A percentile compares a stretch with the other conserved stretches of the same genome.
Conservation (phyloP, 306 rosid species). For the Begonia fuchsioides region DNA sequence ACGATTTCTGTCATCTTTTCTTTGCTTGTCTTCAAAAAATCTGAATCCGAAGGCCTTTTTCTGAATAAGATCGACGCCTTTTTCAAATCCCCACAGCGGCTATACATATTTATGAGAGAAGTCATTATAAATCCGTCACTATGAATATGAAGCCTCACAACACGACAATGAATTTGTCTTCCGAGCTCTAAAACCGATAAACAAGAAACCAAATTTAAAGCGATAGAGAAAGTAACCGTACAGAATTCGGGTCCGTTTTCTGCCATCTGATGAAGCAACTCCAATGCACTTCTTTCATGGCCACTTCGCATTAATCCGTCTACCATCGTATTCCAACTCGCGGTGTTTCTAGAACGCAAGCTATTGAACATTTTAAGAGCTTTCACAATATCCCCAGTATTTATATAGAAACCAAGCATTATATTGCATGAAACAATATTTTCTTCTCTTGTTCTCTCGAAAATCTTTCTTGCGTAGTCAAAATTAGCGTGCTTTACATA, state of each 20-base stretch:
- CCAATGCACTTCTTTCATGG: constrained; percentile 31
- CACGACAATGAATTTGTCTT: constrained; percentile 59
- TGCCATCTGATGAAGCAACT: constrained; percentile 53
- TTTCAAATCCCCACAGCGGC: constrained; percentile 52
- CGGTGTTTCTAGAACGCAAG: constrained; percentile 49
- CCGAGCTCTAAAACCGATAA: constrained; percentile 44
- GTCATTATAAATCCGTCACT: constrained; percentile 43
- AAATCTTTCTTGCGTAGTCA: constrained; percentile 37
- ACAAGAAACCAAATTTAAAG: constrained; percentile 62
- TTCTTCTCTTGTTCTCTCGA: constrained; percentile 32
- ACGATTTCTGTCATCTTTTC: constrained; percentile 31
- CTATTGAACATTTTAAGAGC: constrained; percentile 46
- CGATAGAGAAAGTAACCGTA: constrained; percentile 45
- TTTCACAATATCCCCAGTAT: constrained; percentile 36
- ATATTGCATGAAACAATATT: constrained; percentile 54
- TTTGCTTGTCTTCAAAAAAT: constrained; percentile 12
- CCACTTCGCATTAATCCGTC: constrained; percentile 62
- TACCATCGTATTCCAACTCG: constrained; percentile 72
- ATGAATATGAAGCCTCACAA: constrained; percentile 28
- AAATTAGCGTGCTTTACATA: constrained; percentile 51
- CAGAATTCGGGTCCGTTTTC: constrained; percentile 26
- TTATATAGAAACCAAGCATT: constrained; percentile 49
- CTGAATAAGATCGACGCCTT: constrained; percentile 42
- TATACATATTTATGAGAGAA: constrained; percentile 67
- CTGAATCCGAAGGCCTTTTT: constrained; percentile 25